Evolutionary conservation across 768 basidiomycete species (phyloP).

Genomic region (Hypsizygus marmoreus): DNA sequence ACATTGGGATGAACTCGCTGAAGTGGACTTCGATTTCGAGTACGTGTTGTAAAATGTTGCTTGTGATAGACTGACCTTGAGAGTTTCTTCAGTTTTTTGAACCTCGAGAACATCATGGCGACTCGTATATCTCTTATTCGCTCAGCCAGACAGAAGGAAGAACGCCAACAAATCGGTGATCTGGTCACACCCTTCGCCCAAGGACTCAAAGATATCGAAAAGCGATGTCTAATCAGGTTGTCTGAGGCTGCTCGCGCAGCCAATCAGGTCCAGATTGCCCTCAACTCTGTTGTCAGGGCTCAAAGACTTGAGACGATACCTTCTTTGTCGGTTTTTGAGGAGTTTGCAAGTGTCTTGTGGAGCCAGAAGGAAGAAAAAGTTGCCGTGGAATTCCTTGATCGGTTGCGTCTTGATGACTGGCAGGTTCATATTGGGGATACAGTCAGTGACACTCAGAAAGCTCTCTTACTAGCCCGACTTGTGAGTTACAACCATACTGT

Average conservation of each 20-base stretch:
- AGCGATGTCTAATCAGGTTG: slow-evolving; percentile 66
- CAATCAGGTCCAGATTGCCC: slow-evolving; percentile 74
- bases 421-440: slow-evolving; percentile 16
- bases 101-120: slow-evolving; percentile 77
- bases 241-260: slow-evolving; percentile 71
- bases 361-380: slow-evolving; percentile 79
- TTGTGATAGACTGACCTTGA: no score
- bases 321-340: slow-evolving; percentile 62
- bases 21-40: slow-evolving; percentile 65
- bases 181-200: slow-evolving; percentile 55
- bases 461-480: slow-evolving; percentile 59
- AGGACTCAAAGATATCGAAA: slow-evolving; percentile 62
- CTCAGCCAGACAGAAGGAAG: slow-evolving; percentile 67
- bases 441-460: slow-evolving; percentile 28
- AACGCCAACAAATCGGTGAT: slow-evolving; percentile 76
- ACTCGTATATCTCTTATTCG: slow-evolving; percentile 82
- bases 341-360: slow-evolving; percentile 93
- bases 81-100: slow-evolving; percentile 67
- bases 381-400: slow-evolving; percentile 74
- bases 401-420: slow-evolving; percentile 23
- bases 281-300: slow-evolving; percentile 83
- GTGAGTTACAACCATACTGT: slow-evolving; percentile 40
- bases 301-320: slow-evolving; percentile 54
- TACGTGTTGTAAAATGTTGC: slow-evolving; percentile 43
- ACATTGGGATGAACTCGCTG: slow-evolving; percentile 44